These are phyloP conservation scores for Ogataea nonfermentans DNA, from an alignment of 805 yeast genomes.

Conservation along the genomic window DNA sequence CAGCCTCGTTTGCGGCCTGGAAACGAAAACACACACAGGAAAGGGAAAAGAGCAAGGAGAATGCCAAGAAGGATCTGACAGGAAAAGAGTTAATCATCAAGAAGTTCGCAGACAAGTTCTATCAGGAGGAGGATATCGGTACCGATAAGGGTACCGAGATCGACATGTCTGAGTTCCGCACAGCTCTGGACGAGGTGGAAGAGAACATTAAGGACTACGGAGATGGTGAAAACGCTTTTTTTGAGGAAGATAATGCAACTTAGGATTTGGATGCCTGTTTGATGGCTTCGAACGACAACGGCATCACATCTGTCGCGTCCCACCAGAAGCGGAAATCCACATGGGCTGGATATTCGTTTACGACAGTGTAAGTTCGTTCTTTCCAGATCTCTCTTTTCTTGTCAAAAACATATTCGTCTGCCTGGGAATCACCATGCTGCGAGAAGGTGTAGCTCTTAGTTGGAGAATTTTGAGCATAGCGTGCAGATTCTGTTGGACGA, in stretches of 20 bases:
- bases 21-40: constrained; percentile 64
- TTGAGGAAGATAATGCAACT: constrained; percentile 27
- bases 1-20: constrained; percentile 80
- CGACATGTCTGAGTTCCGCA: constrained; percentile 58
- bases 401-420: constrained; percentile 35
- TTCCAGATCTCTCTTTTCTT: constrained; percentile 58
- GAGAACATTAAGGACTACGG: constrained; percentile 68
- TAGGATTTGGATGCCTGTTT: constrained; percentile 4
- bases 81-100: constrained; percentile 70
- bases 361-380: constrained; percentile 44
- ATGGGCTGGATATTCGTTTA: constrained; percentile 38
- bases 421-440: constrained; percentile 7
- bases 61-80: constrained; percentile 49
- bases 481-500: constrained; percentile 11
- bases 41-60: constrained; percentile 41
- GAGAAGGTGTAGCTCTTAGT: constrained; percentile 8
- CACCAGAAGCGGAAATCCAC: constrained; percentile 45
- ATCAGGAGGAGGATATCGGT: constrained; percentile 49
- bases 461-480: constrained; percentile 5
- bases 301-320: constrained; percentile 39
- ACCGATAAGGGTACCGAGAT: constrained; percentile 48
- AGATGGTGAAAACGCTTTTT: constrained; percentile 51
- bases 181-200: constrained; percentile 52
- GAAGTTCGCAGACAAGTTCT: constrained; percentile 56
- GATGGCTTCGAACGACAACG: constrained; percentile 30